Percentiles rank a stretch among this genome's conserved stretches.
phyloP scores from a whole-genome alignment of 257 asterid species.

The Nicotiana knightiana region DNA sequence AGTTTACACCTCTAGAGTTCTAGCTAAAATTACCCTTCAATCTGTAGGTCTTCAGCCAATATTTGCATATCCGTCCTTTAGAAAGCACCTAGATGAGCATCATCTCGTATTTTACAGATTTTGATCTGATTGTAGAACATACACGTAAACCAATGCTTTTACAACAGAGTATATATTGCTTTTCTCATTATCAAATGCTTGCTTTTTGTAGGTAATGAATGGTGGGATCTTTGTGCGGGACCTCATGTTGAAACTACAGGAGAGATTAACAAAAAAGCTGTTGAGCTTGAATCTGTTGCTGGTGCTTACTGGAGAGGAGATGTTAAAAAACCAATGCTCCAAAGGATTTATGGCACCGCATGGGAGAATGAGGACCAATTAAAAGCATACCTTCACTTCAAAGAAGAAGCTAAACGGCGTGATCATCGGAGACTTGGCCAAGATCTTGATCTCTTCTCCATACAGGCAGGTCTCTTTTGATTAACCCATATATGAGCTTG shows the following conservation, averaged over 20 bases:
- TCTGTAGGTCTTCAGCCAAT: background rate
- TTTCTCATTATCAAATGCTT: background rate
- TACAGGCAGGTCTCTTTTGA: conserved; percentile 52
- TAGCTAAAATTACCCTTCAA: background rate
- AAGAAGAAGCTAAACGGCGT: conserved; percentile 96
- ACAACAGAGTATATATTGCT: background rate
- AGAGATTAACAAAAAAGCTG: conserved; percentile 68
- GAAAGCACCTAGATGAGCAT: background rate
- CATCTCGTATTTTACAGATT: background rate
- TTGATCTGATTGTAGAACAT: background rate
- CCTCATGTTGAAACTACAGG: conserved; percentile 99
- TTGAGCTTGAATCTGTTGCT: conserved; percentile 95
- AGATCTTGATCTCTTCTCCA: conserved; percentile 93
- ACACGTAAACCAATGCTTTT: background rate
- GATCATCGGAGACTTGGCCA: conserved; percentile 95
- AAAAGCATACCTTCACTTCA: conserved; percentile 79
- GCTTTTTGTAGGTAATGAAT: conserved; percentile 56
- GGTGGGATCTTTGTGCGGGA: conserved; percentile 99
- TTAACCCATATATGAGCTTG: background rate
- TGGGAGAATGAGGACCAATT: conserved; percentile 96
- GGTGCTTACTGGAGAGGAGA: conserved; percentile 99
- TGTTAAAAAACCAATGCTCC: conserved; percentile 77
- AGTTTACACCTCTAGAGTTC: background rate
- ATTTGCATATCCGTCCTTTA: background rate
- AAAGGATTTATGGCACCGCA: conserved; percentile 95